These are phyloP conservation scores for Neobulgaria alba DNA, from an alignment of 2,329 filamentous ascomycete species.

Conservation along the genomic window DNA sequence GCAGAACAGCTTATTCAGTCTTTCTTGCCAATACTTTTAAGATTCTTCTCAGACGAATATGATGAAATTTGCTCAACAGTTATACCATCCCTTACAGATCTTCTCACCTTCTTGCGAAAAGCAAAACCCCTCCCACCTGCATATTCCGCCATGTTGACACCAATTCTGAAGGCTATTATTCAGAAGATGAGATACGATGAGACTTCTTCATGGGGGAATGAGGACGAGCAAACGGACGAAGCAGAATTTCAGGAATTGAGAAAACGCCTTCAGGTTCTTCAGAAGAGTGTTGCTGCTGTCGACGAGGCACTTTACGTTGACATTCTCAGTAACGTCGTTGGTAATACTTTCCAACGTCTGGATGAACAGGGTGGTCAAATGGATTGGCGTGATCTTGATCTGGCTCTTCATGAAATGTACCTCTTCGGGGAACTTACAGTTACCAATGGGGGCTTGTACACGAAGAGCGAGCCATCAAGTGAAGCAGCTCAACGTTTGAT, in stretches of 20 bases:
- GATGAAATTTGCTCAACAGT: slow-evolving; percentile 96
- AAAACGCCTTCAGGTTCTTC: slow-evolving; percentile 79
- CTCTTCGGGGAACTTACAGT: slow-evolving; percentile 92
- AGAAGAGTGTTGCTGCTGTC: slow-evolving; percentile 85
- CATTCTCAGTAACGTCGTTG: slow-evolving; percentile 80
- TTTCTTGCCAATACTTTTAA: slow-evolving; percentile 79
- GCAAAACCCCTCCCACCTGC: slow-evolving; percentile 62
- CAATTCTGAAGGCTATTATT: slow-evolving; percentile 86
- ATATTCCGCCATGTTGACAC: slow-evolving; percentile 75
- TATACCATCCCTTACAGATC: slow-evolving; percentile 85
- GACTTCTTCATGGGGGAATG: slow-evolving; percentile 84
- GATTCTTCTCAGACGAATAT: slow-evolving; percentile 96
- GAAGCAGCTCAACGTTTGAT: slow-evolving; percentile 73
- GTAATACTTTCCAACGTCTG: slow-evolving; percentile 73
- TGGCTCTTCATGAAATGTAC: slow-evolving; percentile 92
- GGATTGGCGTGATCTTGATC: slow-evolving; percentile 91
- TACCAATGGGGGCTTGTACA: slow-evolving; percentile 76
- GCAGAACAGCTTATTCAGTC: slow-evolving; percentile 75
- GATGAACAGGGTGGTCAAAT: slow-evolving; percentile 65
- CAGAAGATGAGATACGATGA: slow-evolving; percentile 97
- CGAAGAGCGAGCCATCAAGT: slow-evolving; percentile 73
- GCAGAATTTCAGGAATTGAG: slow-evolving; percentile 94
- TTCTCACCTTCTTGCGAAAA: slow-evolving; percentile 84
- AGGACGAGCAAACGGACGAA: slow-evolving; percentile 92
- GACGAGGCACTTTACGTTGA: slow-evolving; percentile 85